Evolutionary conservation across 768 basidiomycete species (phyloP).

Genomic region (Boletellus ananiceps): DNA sequence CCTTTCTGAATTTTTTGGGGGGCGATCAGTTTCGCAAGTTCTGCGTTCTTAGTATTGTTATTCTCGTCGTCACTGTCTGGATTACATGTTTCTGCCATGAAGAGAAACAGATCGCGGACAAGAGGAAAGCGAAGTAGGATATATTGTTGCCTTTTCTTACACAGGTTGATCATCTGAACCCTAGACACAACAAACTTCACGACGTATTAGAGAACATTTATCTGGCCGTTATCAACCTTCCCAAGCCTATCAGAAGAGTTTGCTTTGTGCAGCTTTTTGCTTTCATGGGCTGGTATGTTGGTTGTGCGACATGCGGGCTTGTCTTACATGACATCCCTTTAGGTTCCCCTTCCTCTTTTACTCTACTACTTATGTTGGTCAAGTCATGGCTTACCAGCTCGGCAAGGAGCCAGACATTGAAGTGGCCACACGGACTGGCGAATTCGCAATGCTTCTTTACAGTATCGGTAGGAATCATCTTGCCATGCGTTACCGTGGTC

Average conservation of each 20-base stretch:
- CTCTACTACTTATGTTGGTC: constrained; percentile 89
- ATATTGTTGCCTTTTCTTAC: constrained; percentile 2
- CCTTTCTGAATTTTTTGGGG: constrained; percentile 74
- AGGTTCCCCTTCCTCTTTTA: constrained; percentile 97
- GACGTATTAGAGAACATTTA: constrained; percentile 80
- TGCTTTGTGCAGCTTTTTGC: constrained; percentile 93
- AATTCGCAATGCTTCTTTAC: constrained; percentile 85
- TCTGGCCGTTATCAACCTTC: constrained; percentile 66
- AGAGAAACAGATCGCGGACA: constrained; percentile 62
- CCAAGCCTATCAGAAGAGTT: constrained; percentile 79
- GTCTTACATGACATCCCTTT: constrained; percentile 4
- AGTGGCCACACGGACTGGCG: constrained; percentile 78
- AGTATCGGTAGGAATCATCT: constrained; percentile 61
- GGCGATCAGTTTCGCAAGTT: constrained; percentile 96
- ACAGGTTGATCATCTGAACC: background rate
- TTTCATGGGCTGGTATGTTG: constrained; percentile 88
- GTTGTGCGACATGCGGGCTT: constrained; percentile 1
- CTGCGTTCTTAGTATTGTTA: constrained; percentile 77
- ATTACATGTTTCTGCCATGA: constrained; percentile 85
- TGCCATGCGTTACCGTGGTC: background rate
- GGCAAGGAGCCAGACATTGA: constrained; percentile 75
- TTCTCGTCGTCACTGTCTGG: constrained; percentile 78
- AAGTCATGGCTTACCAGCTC: constrained; percentile 84
- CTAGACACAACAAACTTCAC: constrained; percentile 47
- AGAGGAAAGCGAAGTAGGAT: constrained; percentile 40